Base-by-base conservation (phyloP, 2,329 filamentous ascomycete species). In the Hortaea sp. region DNA sequence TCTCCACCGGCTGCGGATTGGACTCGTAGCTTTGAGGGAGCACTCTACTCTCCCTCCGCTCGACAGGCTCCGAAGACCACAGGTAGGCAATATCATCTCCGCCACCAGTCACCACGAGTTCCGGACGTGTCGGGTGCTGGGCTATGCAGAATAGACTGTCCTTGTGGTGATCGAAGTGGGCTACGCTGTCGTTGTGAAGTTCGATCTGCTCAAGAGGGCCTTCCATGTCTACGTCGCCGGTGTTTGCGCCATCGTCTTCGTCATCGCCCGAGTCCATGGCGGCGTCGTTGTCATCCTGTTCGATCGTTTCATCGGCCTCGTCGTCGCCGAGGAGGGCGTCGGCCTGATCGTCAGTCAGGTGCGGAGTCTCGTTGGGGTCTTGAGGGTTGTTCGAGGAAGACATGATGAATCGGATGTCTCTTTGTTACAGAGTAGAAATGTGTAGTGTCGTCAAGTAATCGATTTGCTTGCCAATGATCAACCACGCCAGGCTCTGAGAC, bases 61-160 rank as follows among this genome's bases (percentile, higher is more conserved):
- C 60, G 5, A 72, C 72, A 0, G 82, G 81, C 3, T 81, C 81
- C 5, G 80, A 80, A 66, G 95, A 85, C 64, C 94, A 82, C 10
- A 98, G 77, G 69, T 90, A 95, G 45, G 86, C 89, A 13, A 84
- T 82, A 49, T 95, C 92, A 58, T 86, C 83, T 32, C 82, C 83
- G 53, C 89, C 92, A 50, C 92, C 92, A 0, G 92, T 95, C 3
- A 89, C 84, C 49, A 97, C 74, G 49, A 97, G 81, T 13, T 81
- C 75, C 5, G 84, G 79, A 61, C 85, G 76, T 5, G 81, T 72
- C 4, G 92, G 92, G 65, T 98, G 92, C 64, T 95, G 88, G 12
- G 90, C 88, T 64, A 98, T 92, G 68, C 86, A 81, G 72, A 95
- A 98, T 61, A 98, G 85, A 50, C 84, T 89, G 75, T 95, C 88